Base-by-base conservation (phyloP, 805 yeast genomes). In the Wickerhamomyces sydowiorum region DNA sequence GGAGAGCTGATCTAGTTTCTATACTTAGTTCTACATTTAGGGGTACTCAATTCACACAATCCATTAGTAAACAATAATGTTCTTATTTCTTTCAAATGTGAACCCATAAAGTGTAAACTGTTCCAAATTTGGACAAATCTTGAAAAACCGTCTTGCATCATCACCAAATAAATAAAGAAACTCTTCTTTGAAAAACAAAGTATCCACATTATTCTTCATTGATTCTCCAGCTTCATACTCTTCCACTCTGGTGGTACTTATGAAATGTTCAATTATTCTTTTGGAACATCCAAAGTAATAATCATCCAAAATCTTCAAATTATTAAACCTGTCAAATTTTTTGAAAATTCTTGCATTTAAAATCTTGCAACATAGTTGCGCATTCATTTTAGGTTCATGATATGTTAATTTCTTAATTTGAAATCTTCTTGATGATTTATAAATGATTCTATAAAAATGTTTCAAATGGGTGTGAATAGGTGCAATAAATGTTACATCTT, bases 221-320 rank as follows among this genome's bases (percentile, higher is more conserved):
- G 12, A 17, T 4, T 17, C 33, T 14, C n/a, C 25, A 17, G 36
- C 37, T 6, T 47, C 52, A 45, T 54, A 54, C 29, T 50, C 43
- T 14, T 53, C 57, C 17, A 47, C 17, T 32, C 56, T 45, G 13
- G 45, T 27, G 3, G 49, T 32, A 1, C 35, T 29, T 36, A 52
- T 54, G 30, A 53, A 44, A 19, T 37, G 38, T 39, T 53, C 58
- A 19, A 45, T 28, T 3, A 54, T 19, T 7, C 33, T 39, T 30
- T 51, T 52, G 4, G 48, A 47, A 12, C 38, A 14, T 5, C 43
- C 41, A 39, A 41, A 52, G 18, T 47, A 43, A n/a, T 35, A 38
- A 39, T 53, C 54, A 39, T 53, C 57, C 12, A 51, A 36, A 21
- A 43, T 35, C 13, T 40, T 40, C 9, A 42, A 21, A 30, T 44